Conservation (phyloP, 176 grass and related monocot genomes). For the Miscanthus lutarioriparius region DNA sequence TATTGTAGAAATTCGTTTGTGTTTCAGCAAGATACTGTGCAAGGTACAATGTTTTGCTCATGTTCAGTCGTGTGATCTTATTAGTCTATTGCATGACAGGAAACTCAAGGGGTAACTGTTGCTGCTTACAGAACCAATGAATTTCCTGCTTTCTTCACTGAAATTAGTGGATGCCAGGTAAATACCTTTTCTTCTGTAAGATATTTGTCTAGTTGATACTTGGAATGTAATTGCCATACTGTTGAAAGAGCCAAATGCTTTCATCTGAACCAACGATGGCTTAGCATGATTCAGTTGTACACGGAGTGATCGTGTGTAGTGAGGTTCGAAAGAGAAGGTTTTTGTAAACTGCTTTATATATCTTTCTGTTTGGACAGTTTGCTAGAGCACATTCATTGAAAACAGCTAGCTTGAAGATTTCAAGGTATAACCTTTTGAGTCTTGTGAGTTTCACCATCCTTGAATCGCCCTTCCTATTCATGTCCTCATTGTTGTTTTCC, state of each 20-base stretch:
- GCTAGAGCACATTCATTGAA: neutral
- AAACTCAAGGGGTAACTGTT: constrained; percentile 93
- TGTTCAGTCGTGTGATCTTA: neutral
- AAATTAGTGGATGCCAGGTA: constrained; percentile 83
- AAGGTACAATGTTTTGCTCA: constrained; percentile 2
- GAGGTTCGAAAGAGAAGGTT: neutral
- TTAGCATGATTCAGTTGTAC: neutral
- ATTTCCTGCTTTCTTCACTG: constrained; percentile 92
- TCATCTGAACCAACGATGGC: neutral
- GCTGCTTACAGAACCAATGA: constrained; percentile 79
- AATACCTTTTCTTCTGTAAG: constrained; percentile 18
- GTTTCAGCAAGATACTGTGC: neutral
- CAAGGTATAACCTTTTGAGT: neutral
- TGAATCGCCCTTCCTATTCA: neutral
- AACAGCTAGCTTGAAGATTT: neutral
- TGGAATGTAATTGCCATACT: neutral
- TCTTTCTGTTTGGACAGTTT: neutral
- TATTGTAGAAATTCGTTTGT: neutral
- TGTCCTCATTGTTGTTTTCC: neutral
- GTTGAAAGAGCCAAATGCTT: neutral
- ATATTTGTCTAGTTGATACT: neutral
- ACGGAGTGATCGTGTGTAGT: neutral
- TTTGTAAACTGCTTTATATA: neutral
- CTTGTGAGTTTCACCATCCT: neutral
- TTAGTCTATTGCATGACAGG: constrained; percentile 42